Evolutionary conservation across 331 rosid species (phyloP), one percentile per base, ranked within the genome.

Genomic region (Cydonia oblonga): DNA sequence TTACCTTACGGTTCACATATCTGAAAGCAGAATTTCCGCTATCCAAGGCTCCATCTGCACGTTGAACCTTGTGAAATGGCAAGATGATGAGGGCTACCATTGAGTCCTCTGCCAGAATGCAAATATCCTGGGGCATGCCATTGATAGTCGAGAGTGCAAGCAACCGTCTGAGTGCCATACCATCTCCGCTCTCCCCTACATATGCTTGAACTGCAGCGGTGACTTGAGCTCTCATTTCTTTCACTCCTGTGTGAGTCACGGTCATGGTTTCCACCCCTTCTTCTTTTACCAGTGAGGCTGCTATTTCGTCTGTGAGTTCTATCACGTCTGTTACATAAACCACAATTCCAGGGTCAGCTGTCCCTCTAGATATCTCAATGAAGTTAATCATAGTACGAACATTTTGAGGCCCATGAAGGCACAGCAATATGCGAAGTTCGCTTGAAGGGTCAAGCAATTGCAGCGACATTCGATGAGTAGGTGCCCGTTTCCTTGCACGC

Each of bases 1-100:
- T 75, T 87, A 95, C 97, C 97, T 91, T 95, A 30, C 89, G 78
- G 70, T 91, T 91, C 42, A 91, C 97, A 38, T 85, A 83, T 83
- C 96, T 82, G 81, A 95, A 95, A 20, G 92, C 87, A 22, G 83
- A 29, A 68, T 88, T 79, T 59, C 93, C 96, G 6, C 59, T 57
- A 67, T 86, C 90, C 69, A 87, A 66, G 19, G 84, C 75, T 68
- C 96, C 96, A 68, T 85, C 89, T 7, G 68, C 44, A 6, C 80
- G 71, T 70, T 80, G 92, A 73, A 12, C 83, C 83, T 84, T 85
- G 77, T 95, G 99, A 71, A 95, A 95, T 68, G 99, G 99, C 71
- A 95, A 74, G 67, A 95, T 80, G 86, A 95, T 87, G 74, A 95
- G 90, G 38, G 96, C 85, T 6, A 75, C 78, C 89, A 74, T 85